These are phyloP conservation scores for Aquilaria agallochum DNA, from an alignment of 441 rosid species.

Conservation along the genomic window DNA sequence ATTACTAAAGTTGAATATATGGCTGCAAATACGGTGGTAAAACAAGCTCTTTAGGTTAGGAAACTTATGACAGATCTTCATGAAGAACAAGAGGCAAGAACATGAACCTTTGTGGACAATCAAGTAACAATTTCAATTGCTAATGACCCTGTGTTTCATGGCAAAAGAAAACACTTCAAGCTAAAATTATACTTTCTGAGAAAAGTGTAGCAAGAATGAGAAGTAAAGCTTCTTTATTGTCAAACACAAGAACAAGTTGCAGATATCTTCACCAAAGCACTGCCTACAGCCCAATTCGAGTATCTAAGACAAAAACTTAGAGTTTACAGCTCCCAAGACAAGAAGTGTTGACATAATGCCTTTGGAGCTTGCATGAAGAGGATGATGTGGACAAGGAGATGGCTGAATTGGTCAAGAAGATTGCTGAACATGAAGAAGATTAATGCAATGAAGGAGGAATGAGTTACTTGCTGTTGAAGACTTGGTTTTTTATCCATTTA, in stretches of 20 bases:
- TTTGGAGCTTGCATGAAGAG: too few species aligned
- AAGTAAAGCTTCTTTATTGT: not conserved
- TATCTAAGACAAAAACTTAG: not conserved
- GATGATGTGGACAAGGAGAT: too few species aligned
- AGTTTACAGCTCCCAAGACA: not conserved
- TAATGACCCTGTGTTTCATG: not conserved
- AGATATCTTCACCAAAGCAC: too few species aligned
- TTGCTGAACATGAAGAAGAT: too few species aligned
- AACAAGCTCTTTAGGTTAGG: not conserved
- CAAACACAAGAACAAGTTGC: too few species aligned
- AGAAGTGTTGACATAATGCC: too few species aligned
- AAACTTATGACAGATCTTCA: not conserved
- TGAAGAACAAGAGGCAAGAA: not conserved
- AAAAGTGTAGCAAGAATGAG: not conserved
- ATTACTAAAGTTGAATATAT: not conserved
- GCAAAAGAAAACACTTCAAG: not conserved
- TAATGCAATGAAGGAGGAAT: too few species aligned
- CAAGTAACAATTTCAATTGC: not conserved
- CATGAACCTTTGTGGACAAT: not conserved
- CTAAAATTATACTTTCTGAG: not conserved
- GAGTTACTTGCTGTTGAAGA: too few species aligned
- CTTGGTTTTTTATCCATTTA: too few species aligned
- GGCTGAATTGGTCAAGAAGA: too few species aligned
- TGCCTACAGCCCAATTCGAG: not conserved
- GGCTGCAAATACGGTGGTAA: not conserved